Base-by-base conservation (phyloP, 495 filamentous ascomycete genomes). In the Astrothelium macrocarpum region DNA sequence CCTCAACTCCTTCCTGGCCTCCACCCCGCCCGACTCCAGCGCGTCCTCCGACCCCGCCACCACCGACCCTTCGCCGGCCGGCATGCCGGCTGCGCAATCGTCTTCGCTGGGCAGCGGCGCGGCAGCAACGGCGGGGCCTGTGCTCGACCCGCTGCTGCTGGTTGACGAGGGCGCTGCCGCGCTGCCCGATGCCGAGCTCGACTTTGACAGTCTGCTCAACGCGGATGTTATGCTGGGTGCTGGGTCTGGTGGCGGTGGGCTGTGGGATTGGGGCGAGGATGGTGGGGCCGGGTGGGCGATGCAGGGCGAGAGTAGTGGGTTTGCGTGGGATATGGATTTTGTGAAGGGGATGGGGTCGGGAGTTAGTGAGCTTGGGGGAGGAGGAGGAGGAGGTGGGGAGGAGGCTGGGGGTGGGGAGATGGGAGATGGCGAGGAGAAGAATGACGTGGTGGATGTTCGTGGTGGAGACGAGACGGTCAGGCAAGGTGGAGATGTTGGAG, bases 1-100 rank as follows among this genome's bases (percentile, higher is more conserved):
- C 4, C 66, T 78, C 11, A 72, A 73, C 64, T 66, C 73, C 3
- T 77, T 73, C 70, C 73, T 78, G 5, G 74, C 75, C 5, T 71
- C 71, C 49, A 77, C 75, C 14, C 75, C 76, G 2, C 75, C 76
- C 11, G 66, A 71, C 45, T 71, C 71, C 3, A 63, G 66, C 43
- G n/a, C n/a, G n/a, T 64, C 32, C n/a, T 46, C n/a, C 23, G 29
- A 32, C 25, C 39, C 34, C 34, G 34, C 34, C 34, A 14, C 34
- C 34, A 39, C 14, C 34, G 34, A 39, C 14, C 34, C 34, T 14
- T 14, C 14, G 5, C 34, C 14, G 34, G 14, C 34, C 34, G 14
- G 5, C 34, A 39, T 14, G 5, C 34, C 34, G 5, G 34, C 34
- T 14, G n/a, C n/a, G n/a, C n/a, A n/a, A n/a, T n/a, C n/a, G n/a